These are phyloP conservation scores for Exserohilum rostratum DNA, from an alignment of 2,329 filamentous ascomycete species.

Conservation along the genomic window DNA sequence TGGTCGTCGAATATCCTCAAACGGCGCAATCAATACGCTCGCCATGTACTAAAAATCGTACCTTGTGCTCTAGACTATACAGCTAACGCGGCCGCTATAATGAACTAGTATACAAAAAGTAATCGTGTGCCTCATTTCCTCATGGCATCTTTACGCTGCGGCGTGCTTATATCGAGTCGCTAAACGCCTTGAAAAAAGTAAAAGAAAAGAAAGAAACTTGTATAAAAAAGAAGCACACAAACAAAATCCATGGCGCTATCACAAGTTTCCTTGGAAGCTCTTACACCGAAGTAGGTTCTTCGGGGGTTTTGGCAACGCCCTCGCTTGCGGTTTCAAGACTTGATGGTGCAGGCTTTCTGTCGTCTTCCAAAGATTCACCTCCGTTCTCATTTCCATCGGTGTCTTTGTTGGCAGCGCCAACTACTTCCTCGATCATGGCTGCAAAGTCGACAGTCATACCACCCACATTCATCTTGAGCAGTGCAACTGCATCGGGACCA, in stretches of 20 bases:
- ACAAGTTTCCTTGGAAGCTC: neutral
- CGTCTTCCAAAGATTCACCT: neutral
- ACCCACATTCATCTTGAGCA: constrained; percentile 36
- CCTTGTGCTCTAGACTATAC: neutral
- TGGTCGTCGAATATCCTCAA: neutral
- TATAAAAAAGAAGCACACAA: neutral
- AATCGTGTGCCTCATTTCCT: constrained; percentile 4
- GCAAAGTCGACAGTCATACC: constrained; percentile 43
- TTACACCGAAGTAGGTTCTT: constrained; percentile 13
- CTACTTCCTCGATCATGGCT: constrained; percentile 47
- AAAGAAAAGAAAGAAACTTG: neutral
- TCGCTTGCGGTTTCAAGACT: constrained; percentile 19
- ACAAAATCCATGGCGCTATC: neutral
- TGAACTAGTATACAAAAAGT: constrained; percentile 3
- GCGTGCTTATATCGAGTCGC: neutral
- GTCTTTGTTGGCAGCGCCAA: constrained; percentile 25
- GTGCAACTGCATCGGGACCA: constrained; percentile 14
- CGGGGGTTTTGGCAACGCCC: constrained; percentile 20
- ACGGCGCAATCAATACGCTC: neutral
- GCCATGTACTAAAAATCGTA: neutral
- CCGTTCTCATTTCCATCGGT: constrained; percentile 5
- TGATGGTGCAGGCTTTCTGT: constrained; percentile 4
- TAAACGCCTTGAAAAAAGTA: neutral
- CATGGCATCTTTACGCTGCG: constrained; percentile 1
- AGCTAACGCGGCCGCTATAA: neutral